These are phyloP conservation scores for Corniculantispora saksenae DNA, from an alignment of 2,329 filamentous ascomycete genomes.

Conservation along the genomic window DNA sequence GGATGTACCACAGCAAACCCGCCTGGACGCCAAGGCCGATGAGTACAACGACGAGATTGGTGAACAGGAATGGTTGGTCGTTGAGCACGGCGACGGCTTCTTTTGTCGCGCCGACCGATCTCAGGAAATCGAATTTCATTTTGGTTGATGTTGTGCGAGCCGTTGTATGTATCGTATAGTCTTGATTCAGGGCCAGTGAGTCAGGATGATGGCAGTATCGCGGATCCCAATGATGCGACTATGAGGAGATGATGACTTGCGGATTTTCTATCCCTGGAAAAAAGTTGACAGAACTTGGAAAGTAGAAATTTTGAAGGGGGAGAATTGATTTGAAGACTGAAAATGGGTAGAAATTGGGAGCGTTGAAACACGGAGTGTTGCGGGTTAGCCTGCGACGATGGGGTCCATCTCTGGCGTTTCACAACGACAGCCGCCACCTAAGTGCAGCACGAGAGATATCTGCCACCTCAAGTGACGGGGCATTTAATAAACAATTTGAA, in stretches of 20 bases:
- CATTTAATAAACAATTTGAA: neutral
- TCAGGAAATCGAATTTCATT: constrained; percentile 60
- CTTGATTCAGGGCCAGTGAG: no score
- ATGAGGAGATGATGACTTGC: no score
- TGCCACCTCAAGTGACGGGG: no score
- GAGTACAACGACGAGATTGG: constrained; percentile 56
- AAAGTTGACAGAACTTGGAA: no score
- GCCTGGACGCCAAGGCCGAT: constrained; percentile 48
- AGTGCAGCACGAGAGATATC: neutral
- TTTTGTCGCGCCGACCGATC: constrained; percentile 56
- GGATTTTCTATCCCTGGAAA: no score
- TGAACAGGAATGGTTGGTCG: constrained; percentile 62
- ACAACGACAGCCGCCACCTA: neutral
- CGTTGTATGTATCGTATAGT: neutral
- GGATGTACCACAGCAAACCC: constrained; percentile 58
- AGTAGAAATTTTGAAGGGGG: no score
- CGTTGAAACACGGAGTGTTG: constrained; percentile 22
- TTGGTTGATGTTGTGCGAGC: neutral
- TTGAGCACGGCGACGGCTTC: constrained; percentile 61
- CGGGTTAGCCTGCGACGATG: constrained; percentile 18
- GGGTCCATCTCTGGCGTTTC: constrained; percentile 11
- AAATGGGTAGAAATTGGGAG: constrained; percentile 18
- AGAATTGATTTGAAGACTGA: neutral
- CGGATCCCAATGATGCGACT: no score
- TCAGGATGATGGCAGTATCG: no score